phyloP scores from a whole-genome alignment of 768 basidiomycete genomes.

The Pisolithus orientalis region DNA sequence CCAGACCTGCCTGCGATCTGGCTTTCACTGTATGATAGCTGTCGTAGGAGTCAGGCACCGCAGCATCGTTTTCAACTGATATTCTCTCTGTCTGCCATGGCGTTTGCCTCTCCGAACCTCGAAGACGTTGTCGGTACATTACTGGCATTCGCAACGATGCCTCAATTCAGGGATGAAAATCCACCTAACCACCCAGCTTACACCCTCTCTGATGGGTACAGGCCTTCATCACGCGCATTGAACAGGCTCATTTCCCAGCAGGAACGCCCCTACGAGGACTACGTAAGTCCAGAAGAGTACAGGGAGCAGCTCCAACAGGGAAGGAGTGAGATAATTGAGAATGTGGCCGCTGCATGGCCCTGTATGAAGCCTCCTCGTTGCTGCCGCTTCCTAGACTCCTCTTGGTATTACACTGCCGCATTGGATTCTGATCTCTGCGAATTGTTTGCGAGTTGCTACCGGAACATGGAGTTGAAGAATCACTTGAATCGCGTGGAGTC shows the following conservation, averaged over 20 bases:
- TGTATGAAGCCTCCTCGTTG: neutral
- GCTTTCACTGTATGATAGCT: constrained; percentile 21
- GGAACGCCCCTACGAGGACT: neutral
- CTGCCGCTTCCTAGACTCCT: neutral
- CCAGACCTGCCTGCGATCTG: constrained; percentile 16
- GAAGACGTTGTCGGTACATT: constrained; percentile 19
- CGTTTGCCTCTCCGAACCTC: constrained; percentile 14
- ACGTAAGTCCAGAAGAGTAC: constrained; percentile 6
- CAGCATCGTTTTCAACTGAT: constrained; percentile 13
- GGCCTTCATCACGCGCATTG: constrained; percentile 1
- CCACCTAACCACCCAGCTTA: constrained; percentile 7
- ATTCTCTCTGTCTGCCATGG: constrained; percentile 27
- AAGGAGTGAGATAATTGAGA: neutral
- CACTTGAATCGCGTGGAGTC: constrained; percentile 9
- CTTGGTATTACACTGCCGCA: constrained; percentile 1
- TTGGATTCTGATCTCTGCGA: neutral
- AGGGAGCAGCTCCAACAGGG: neutral
- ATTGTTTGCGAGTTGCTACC: constrained; percentile 12
- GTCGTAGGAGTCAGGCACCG: constrained; percentile 3
- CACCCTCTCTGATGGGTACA: constrained; percentile 4
- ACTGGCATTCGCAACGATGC: constrained; percentile 21
- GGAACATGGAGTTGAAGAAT: constrained; percentile 6
- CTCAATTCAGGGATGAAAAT: constrained; percentile 3
- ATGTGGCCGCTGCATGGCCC: constrained; percentile 12
- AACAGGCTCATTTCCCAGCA: neutral